Evolutionary conservation across 495 filamentous ascomycete species (phyloP).

Genomic region (Apiosordaria backusii): DNA sequence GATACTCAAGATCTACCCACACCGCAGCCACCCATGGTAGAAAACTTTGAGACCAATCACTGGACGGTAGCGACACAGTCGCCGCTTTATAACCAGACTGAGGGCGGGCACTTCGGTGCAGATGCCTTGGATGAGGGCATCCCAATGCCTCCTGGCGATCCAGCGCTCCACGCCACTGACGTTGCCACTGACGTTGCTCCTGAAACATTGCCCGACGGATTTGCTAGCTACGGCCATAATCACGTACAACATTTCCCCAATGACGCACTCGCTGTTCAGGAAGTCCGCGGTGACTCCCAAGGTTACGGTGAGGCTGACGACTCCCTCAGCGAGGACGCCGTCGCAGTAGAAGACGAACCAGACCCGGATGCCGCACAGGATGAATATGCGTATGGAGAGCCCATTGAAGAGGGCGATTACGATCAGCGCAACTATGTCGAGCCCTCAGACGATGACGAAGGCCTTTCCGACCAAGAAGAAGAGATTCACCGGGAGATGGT

Average conservation of each 20-base stretch:
- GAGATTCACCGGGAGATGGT: conserved; percentile 37
- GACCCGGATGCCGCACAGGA: conserved; percentile 24
- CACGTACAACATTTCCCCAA: neutral
- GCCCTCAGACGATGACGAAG: conserved; percentile 33
- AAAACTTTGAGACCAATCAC: conserved; percentile 20
- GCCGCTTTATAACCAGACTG: conserved; percentile 24
- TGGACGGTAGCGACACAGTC: conserved; percentile 28
- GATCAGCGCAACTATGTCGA: conserved; percentile 29
- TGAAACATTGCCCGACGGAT: conserved; percentile 23
- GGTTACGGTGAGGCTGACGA: conserved; percentile 3
- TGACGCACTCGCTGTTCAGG: neutral
- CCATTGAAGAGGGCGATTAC: conserved; percentile 32
- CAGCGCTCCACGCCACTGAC: conserved; percentile 11
- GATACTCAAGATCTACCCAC: conserved; percentile 11
- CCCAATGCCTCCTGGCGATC: conserved; percentile 9
- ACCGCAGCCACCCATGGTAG: conserved; percentile 11
- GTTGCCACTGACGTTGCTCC: conserved; percentile 11
- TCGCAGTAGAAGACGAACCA: conserved; percentile 20
- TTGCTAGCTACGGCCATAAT: conserved; percentile 25
- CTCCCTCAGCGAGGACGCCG: conserved; percentile 9
- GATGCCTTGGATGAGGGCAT: conserved; percentile 25
- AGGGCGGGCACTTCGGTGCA: conserved; percentile 25
- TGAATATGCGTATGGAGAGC: conserved; percentile 25
- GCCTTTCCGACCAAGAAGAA: conserved; percentile 37
- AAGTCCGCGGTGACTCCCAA: neutral